phyloP scores from a whole-genome alignment of 1,284 basidiomycete genomes.

The Caloboletus firmus region DNA sequence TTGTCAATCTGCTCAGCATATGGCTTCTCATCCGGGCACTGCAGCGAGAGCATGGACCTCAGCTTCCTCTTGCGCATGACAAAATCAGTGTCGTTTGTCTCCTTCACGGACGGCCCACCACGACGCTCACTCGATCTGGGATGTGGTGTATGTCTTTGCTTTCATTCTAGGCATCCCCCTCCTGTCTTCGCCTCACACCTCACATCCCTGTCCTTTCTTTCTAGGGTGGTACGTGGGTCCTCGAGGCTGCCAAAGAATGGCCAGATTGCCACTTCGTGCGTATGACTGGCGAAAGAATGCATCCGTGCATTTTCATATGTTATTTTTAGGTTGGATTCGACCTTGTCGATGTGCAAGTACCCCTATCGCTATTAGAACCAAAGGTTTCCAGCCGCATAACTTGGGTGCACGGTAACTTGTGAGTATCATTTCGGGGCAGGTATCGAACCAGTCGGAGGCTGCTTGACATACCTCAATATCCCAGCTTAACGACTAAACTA shows the following conservation, averaged over 20 bases:
- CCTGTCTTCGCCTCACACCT: background rate
- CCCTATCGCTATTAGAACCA: slow-evolving; percentile 49
- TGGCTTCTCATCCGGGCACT: background rate
- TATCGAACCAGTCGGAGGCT: slow-evolving; percentile 1
- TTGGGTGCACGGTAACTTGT: slow-evolving; percentile 79
- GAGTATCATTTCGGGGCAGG: slow-evolving; percentile 25
- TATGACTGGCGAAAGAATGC: slow-evolving; percentile 7
- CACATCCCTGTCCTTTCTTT: slow-evolving; percentile 6
- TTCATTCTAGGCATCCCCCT: background rate
- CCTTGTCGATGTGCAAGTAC: slow-evolving; percentile 68
- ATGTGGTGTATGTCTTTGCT: slow-evolving; percentile 55
- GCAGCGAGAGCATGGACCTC: slow-evolving; percentile 60
- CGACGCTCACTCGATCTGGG: slow-evolving; percentile 61
- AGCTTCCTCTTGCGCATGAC: slow-evolving; percentile 48
- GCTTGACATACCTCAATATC: background rate
- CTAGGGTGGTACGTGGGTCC: slow-evolving; percentile 68
- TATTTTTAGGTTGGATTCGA: slow-evolving; percentile 66
- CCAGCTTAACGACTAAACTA: slow-evolving; percentile 66
- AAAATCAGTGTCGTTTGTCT: slow-evolving; percentile 54
- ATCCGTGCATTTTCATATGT: slow-evolving; percentile 9
- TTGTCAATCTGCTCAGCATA: slow-evolving; percentile 5
- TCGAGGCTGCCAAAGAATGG: slow-evolving; percentile 74
- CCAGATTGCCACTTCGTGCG: slow-evolving; percentile 63
- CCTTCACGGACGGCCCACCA: slow-evolving; percentile 49
- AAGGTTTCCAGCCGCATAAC: slow-evolving; percentile 54